Percentiles rank a stretch among this genome's conserved stretches.
Evolutionary conservation across 495 filamentous ascomycete species (phyloP).

Genomic region (Penicillium waksmanii): DNA sequence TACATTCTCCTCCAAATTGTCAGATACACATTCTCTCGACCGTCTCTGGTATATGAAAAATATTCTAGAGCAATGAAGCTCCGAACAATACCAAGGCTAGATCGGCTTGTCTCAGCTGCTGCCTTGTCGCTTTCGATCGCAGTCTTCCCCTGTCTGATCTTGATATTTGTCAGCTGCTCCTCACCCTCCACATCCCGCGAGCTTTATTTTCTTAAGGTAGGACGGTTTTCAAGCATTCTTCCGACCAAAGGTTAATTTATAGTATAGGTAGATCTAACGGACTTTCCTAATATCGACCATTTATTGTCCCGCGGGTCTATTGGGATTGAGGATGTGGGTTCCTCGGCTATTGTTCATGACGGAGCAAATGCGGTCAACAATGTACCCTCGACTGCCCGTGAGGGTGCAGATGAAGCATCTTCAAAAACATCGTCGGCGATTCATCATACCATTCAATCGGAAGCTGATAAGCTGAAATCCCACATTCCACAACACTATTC

Average conservation of each 20-base stretch:
- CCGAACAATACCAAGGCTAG: not conserved
- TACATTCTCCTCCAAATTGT: not conserved
- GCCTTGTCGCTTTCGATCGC: conserved; percentile 6
- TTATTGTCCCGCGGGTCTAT: not conserved
- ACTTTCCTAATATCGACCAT: not conserved
- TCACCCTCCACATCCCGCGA: conserved; percentile 5
- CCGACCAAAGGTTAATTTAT: not conserved
- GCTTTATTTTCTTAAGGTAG: conserved; percentile 13
- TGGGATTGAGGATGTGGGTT: not conserved
- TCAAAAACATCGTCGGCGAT: not conserved
- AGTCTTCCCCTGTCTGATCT: conserved; percentile 4
- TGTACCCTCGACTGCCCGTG: not conserved
- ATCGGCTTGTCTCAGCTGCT: not conserved
- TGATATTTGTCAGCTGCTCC: conserved; percentile 10
- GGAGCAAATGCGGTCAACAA: not conserved
- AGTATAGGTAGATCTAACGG: conserved; percentile 9
- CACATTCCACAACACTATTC: conserved; percentile 6
- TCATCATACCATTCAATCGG: not conserved
- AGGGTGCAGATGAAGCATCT: not conserved
- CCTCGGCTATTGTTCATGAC: not conserved
- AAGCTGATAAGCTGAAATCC: conserved; percentile 5
- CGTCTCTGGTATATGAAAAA: not conserved
- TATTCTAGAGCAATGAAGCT: not conserved
- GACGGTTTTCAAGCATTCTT: not conserved
- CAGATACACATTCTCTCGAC: not conserved